Evolutionary conservation across 805 yeast species (phyloP), one percentile per base, ranked within the genome.

Genomic region (Candida methanosorbosa): DNA sequence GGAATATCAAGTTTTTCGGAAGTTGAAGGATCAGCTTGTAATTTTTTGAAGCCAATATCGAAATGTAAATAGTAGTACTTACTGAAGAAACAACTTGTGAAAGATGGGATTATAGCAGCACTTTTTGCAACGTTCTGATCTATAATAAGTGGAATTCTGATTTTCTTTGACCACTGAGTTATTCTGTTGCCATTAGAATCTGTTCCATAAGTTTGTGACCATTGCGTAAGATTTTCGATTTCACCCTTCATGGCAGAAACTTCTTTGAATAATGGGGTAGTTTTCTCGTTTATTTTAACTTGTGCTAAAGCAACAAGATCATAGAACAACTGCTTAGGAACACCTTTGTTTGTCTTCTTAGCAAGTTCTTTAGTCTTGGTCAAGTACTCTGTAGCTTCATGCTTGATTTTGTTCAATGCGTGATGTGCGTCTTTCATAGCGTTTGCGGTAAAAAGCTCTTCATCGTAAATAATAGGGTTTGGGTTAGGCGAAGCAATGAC

Each of bases 221-320:
- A 32, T 19, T 18, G 18, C 5, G 23, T 26, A 5, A 26, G 9
- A 5, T 32, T 5, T 18, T 32, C 30, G 8, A 26, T 32, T 14
- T 27, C 30, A 6, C 30, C 24, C n/a, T 20, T 33, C 2, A 17
- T 5, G 11, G 42, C 18, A 2, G 16, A 4, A 13, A 33, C 25
- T 9, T 44, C 45, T 30, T 41, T 43, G 33, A 46, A 49, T 8
- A 46, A 33, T 2, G 40, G 43, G 16, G 46, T 24, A 7, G 30
- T 39, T 24, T 29, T 34, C 23, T 48, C 49, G 2, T 32, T 32
- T 15, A 47, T 33, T 1, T 27, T 36, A 26, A 45, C 12, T 27
- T 46, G 44, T 3, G 50, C 40, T 14, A 49, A 35, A 3, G 52
- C 36, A 18, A 49, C 20, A 20, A 49, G 26, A 29, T 49, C 54